Base-by-base conservation (phyloP, 495 filamentous ascomycete species). In the Penicillium diatomitis region DNA sequence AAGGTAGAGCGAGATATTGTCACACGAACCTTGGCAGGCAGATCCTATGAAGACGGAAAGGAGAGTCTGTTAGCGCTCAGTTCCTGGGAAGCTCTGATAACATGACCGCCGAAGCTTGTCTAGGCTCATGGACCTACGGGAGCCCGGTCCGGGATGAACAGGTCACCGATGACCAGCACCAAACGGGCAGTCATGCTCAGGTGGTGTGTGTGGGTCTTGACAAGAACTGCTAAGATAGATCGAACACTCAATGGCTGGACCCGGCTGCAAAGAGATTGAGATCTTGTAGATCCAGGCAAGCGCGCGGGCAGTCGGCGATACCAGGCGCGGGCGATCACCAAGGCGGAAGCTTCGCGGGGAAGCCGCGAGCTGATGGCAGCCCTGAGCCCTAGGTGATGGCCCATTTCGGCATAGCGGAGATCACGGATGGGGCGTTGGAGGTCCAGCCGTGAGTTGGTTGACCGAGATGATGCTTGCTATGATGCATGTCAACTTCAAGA, bases 101-200 rank as follows among this genome's bases (percentile, higher is more conserved):
- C 71, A 88, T 84, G 11, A 84, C 72, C 62, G 92, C 91, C 41
- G 32, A 37, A 41, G 39, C 12, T 38, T 32, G 92, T 92, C 41
- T 44, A 37, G 38, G 39, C 12, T 38, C 29, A 10, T 31, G 50
- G 44, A 43, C 78, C 52, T 71, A 88, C 85, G n/a, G 85, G 73
- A 63, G 92, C 91, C 68, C 91, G 76, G 72, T 98, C 91, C 55
- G 91, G 91, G 67, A 98, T 96, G 78, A 96, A 95, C 46, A 98
- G 80, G 74, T 98, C 92, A 65, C 91, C 91, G 53, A 96, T 88
- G 58, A 89, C 88, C 63, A 98, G 80, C 61, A 96, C 86, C 46
- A 91, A 72, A 64, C 86, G 78, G 57, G 87, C 87, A 57, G 86
- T 79, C 86, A 90, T 90, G 47, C 45, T 71, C 58, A 41, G 50